These are phyloP conservation scores for Yarrowia alimentaria DNA, from an alignment of 805 yeast species.

Conservation along the genomic window DNA sequence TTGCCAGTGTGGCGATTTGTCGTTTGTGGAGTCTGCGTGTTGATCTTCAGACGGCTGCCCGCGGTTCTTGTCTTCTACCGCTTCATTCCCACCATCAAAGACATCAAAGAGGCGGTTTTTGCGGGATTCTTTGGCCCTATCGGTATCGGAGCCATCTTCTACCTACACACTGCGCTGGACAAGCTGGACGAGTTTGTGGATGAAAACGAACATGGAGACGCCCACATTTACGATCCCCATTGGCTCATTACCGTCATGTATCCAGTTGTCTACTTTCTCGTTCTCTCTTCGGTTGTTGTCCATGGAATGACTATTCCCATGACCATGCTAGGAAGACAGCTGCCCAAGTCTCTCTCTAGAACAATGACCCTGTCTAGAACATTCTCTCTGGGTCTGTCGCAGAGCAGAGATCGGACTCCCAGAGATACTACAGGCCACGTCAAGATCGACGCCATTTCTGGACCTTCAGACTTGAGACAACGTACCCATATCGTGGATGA, in stretches of 20 bases:
- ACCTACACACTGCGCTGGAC: constrained; percentile 47
- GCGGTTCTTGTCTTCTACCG: constrained; percentile 49
- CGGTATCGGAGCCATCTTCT: constrained; percentile 67
- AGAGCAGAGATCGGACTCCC: constrained; percentile 1
- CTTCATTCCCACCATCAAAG: constrained; percentile 57
- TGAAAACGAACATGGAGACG: constrained; percentile 14
- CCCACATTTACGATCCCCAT: constrained; percentile 28
- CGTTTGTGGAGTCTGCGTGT: constrained; percentile 38
- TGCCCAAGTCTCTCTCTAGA: constrained; percentile 6
- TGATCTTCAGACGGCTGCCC: constrained; percentile 42
- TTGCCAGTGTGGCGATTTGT: constrained; percentile 41
- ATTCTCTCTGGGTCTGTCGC: constrained; percentile 1
- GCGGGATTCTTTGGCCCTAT: constrained; percentile 78
- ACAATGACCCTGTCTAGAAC: neutral
- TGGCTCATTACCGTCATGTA: constrained; percentile 55
- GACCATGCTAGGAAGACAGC: constrained; percentile 21
- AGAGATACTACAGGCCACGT: constrained; percentile 14
- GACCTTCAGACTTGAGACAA: constrained; percentile 11
- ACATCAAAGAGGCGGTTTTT: constrained; percentile 67
- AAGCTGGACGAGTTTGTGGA: constrained; percentile 38
- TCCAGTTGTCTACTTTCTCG: constrained; percentile 69
- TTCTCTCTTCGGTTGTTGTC: constrained; percentile 67
- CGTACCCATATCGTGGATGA: constrained; percentile 1
- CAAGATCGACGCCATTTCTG: constrained; percentile 5
- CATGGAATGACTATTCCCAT: constrained; percentile 52